phyloP scores from a whole-genome alignment of 1,139 yeast genomes.

The Scheffersomyces insectosa region DNA sequence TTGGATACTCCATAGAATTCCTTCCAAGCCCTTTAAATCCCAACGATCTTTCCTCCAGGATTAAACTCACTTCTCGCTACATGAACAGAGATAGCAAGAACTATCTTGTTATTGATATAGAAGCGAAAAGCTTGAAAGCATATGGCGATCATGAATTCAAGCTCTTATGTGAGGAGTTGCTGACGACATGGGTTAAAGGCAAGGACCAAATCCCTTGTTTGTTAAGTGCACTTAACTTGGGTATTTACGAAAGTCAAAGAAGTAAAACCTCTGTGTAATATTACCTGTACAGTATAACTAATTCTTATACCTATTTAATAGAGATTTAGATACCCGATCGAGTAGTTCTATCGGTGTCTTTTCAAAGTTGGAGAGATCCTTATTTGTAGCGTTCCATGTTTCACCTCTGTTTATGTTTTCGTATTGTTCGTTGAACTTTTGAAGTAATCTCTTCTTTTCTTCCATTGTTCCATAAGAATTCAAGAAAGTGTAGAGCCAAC shows the following conservation, averaged over 20 bases:
- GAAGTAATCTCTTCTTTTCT: constrained; percentile 19
- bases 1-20: constrained; percentile 78
- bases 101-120: constrained; percentile 40
- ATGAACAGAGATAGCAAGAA: constrained; percentile 19
- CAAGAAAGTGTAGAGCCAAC: constrained; percentile 56
- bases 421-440: constrained; percentile 24
- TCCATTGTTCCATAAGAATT: constrained; percentile 22
- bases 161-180: constrained; percentile 54
- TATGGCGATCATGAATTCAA: constrained; percentile 47
- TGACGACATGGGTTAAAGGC: constrained; percentile 68
- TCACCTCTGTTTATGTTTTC: constrained; percentile 62
- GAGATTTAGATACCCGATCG: constrained; percentile 18
- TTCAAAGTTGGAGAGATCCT: constrained; percentile 42
- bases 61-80: constrained; percentile 65
- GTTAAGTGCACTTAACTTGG: constrained; percentile 72
- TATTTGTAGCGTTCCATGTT: constrained; percentile 53
- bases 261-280: not conserved
- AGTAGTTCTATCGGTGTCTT: constrained; percentile 39
- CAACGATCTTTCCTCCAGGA: constrained; percentile 44
- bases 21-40: constrained; percentile 60
- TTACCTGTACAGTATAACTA: constrained; percentile 3
- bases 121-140: constrained; percentile 39
- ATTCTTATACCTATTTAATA: not conserved
- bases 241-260: constrained; percentile 46
- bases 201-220: constrained; percentile 77